Base-by-base conservation (phyloP, 805 yeast genomes). In the Huiozyma sinensis region DNA sequence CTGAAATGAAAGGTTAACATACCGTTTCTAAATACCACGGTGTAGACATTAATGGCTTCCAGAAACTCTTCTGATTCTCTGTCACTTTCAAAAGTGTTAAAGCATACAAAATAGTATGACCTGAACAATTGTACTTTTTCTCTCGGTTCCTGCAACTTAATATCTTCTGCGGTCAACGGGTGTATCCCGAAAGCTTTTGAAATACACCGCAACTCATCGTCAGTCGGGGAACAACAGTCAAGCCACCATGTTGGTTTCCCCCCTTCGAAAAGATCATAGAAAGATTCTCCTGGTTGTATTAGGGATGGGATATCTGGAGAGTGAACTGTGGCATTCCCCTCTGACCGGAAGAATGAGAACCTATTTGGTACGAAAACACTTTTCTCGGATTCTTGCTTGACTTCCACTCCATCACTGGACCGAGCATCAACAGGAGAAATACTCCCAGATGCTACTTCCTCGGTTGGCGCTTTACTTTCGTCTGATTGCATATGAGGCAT, bases 91-190 rank as follows among this genome's bases (percentile, higher is more conserved):
- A 92, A 92, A 4, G 97, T 85, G 63, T 92, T 95, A 76, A 90
- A 92, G 73, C 95, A 85, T 36, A 90, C 95, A 69, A 92, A 87
- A 65, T 90, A 90, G 65, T 90, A 90, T 52, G 77, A 76, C 54
- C 79, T 77, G 73, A 90, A 90, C 48, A 89, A 70, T 66, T 90
- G 97, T 31, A 90, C 96, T 65, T 90, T 90, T 68, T 90, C 98
- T 65, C 97, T 87, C 24, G 95, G 77, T 67, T 90, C 98, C 67
- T 89, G 95, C 77, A 87, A 83, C 45, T 95, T 71, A 50, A 90
- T 89, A 78, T 90, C 98, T 67, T 90, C 98, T 1, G 95, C 87
- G 0, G 97, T 90, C 70, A 90, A 78, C 30, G 98, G 97, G 69
- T 90, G 97, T 66, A 90, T 85, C 7, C 96, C 95, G 63, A 90